Conservation (phyloP, 2,329 filamentous ascomycete genomes). For the Zarea fungicola region DNA sequence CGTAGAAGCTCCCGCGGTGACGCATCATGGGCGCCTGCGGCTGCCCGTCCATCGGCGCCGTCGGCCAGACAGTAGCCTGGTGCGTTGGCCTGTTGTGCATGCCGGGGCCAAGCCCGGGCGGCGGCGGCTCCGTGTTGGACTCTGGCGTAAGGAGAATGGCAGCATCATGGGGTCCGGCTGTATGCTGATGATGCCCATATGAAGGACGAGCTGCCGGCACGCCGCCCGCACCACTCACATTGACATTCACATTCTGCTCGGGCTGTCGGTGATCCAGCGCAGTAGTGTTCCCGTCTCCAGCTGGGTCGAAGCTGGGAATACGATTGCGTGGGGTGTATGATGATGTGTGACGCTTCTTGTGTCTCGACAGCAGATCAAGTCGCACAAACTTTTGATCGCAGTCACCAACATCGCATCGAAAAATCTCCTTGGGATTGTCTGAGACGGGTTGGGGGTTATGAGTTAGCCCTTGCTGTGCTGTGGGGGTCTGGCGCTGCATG, state of each 20-base stretch:
- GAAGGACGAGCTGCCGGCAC: slow-evolving; percentile 1
- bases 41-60: slow-evolving; percentile 30
- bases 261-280: background rate
- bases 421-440: slow-evolving; percentile 79
- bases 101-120: slow-evolving; percentile 20
- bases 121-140: slow-evolving; percentile 26
- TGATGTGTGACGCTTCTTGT: slow-evolving; percentile 60
- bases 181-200: slow-evolving; percentile 21
- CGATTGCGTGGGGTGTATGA: slow-evolving; percentile 47
- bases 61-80: slow-evolving; percentile 21
- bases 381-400: slow-evolving; percentile 75
- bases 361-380: slow-evolving; percentile 67
- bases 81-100: slow-evolving; percentile 15
- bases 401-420: slow-evolving; percentile 67
- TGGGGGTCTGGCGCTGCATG: slow-evolving; percentile 12
- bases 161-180: slow-evolving; percentile 39
- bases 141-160: slow-evolving; percentile 41
- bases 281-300: slow-evolving; percentile 19
- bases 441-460: slow-evolving; percentile 7
- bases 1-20: slow-evolving; percentile 34
- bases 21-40: slow-evolving; percentile 30
- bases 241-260: background rate
- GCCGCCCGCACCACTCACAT: too few relatives aligned
- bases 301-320: slow-evolving; percentile 41
- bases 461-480: slow-evolving; percentile 15